Evolutionary conservation across 345 rosid species (phyloP).

Genomic region (Eucalyptus regnans): DNA sequence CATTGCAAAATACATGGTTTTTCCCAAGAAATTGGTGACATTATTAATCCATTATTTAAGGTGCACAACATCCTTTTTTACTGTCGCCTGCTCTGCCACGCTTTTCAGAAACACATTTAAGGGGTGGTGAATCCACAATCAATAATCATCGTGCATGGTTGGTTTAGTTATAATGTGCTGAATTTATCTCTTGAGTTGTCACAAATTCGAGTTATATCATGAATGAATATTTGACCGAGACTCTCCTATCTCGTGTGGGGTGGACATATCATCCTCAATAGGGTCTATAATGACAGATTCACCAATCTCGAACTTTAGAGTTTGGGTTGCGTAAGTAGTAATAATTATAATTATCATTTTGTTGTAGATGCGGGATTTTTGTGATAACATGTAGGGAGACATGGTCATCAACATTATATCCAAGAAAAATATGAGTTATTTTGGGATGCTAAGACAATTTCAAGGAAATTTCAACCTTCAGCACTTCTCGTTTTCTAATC

Average conservation of each 20-base stretch:
- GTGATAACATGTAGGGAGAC: accelerated
- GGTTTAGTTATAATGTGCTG: not conserved
- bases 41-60: not conserved
- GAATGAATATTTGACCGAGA: not conserved
- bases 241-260: not conserved
- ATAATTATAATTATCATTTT: not conserved
- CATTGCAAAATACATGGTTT: not conserved
- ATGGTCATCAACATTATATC: not conserved
- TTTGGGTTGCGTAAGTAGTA: not conserved
- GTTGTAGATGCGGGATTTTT: accelerated
- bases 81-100: not conserved
- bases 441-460: not conserved
- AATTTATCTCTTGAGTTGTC: not conserved
- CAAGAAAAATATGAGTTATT: not conserved
- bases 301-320: not conserved
- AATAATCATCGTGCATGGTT: not conserved
- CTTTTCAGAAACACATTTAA: not conserved
- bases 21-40: not conserved
- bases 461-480: not conserved
- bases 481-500: not conserved
- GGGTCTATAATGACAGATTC: not conserved
- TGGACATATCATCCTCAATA: not conserved
- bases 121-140: not conserved
- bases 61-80: not conserved
- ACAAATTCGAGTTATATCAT: not conserved